phyloP scores from a whole-genome alignment of 345 rosid species.

The Camelina laxa region DNA sequence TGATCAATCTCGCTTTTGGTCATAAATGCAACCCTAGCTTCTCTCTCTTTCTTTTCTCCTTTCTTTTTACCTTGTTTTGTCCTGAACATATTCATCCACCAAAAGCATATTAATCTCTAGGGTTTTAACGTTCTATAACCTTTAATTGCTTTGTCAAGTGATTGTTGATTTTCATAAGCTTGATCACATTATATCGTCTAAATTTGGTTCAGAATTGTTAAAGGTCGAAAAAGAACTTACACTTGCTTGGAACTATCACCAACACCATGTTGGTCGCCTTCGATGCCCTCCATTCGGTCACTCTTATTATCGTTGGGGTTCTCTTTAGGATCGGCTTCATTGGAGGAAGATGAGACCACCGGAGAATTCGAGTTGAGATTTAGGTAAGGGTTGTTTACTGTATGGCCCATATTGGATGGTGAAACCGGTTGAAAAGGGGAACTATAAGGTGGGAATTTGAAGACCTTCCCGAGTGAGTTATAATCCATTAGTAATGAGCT shows the following conservation, averaged over 20 bases:
- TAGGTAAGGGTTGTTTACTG: conserved; percentile 22
- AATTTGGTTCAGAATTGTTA: neutral
- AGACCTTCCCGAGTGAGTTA: conserved; percentile 36
- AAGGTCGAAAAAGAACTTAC: conserved; percentile 40
- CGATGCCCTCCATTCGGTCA: conserved; percentile 36
- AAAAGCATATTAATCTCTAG: conserved; percentile 2
- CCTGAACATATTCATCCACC: conserved; percentile 42
- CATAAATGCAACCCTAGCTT: conserved; percentile 73
- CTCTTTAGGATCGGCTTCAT: conserved; percentile 58
- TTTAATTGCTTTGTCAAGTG: neutral
- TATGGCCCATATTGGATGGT: conserved; percentile 23
- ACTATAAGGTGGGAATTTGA: conserved; percentile 24
- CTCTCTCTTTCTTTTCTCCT: conserved; percentile 60
- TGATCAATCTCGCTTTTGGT: conserved; percentile 80
- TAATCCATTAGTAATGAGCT: conserved; percentile 36
- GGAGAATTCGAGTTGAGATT: conserved; percentile 50
- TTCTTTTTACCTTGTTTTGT: conserved; percentile 53
- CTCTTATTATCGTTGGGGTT: conserved; percentile 45
- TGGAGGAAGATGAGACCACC: conserved; percentile 58
- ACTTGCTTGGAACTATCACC: conserved; percentile 59
- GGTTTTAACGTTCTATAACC: neutral
- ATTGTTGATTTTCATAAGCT: neutral
- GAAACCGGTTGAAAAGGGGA: conserved; percentile 27
- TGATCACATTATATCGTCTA: too few species aligned
- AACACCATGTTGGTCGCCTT: conserved; percentile 44